A percentile compares a stretch with the other conserved stretches of the same genome.
Conservation (phyloP, 176 grass and related monocot genomes). For the Oryza meyeriana region DNA sequence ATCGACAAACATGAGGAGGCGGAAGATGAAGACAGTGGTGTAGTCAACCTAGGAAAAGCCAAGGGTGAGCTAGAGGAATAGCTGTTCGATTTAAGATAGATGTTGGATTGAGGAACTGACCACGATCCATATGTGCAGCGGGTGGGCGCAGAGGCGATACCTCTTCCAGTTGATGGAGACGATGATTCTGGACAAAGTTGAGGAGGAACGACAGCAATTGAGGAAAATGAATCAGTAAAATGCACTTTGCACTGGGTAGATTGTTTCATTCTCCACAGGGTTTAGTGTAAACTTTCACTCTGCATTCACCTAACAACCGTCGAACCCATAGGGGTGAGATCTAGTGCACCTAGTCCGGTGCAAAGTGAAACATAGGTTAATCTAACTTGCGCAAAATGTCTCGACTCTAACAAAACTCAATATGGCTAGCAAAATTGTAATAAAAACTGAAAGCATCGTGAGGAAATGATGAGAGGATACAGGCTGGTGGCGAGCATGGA, state of each 20-base stretch:
- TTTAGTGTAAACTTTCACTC: neutral
- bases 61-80: neutral
- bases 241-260: neutral
- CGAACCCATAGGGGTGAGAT: too few relatives aligned
- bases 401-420: neutral
- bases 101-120: slow-evolving; percentile 34
- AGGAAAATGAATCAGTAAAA: neutral
- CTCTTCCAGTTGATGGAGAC: slow-evolving; percentile 97
- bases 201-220: neutral
- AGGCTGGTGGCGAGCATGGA: slow-evolving; percentile 97
- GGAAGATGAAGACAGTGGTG: slow-evolving; percentile 91
- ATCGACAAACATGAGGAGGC: slow-evolving; percentile 94
- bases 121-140: slow-evolving; percentile 98
- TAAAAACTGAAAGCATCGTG: neutral
- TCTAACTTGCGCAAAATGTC: neutral
- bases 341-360: too few relatives aligned
- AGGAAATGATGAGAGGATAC: slow-evolving; percentile 45
- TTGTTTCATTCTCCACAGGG: neutral
- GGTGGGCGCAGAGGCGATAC: slow-evolving; percentile 81
- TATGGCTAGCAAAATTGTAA: too few relatives aligned
- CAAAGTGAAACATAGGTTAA: neutral
- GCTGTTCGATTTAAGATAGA: neutral
- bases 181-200: slow-evolving; percentile 57
- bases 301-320: too few relatives aligned
- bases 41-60: slow-evolving; percentile 61